Evolutionary conservation across 2,329 filamentous ascomycete genomes (phyloP), one percentile per base, ranked within the genome.

Genomic region (Colletotrichum abscissum): DNA sequence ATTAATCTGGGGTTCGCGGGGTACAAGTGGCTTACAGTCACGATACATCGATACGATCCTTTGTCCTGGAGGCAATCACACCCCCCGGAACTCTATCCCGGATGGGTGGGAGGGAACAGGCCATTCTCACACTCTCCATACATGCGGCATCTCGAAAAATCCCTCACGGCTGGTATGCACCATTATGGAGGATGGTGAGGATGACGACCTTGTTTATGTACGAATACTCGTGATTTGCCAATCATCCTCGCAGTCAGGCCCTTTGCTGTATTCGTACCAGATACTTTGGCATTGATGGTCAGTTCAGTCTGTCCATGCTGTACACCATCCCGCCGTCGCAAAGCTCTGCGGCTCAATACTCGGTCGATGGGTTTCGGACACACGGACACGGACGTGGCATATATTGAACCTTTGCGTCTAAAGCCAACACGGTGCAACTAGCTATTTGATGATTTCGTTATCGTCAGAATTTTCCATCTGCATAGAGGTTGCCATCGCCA

Each of bases 41-140:
- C 35, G 56, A 66, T 33, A 62, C 38, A 3, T 42, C 35, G 56
- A 66, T 33, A 62, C 54, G 26, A 56, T 56, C 60, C 67, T 52
- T 73, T 66, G 55, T 62, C 56, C 71, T 49, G 71, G 49, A 38
- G 59, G 28, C 46, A 73, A 57, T 71, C 60, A 56, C 60, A 66
- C 67, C 66, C 49, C 56, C 60, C 55, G 33, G 70, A 70, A 70
- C 46, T 62, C 56, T 30, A 60, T 56, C 24, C 14, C 8, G 42
- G 35, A 28, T 16, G 42, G 56, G 54, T 24, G 33, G 67, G 22
- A 26, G 56, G 19, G 22, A 65, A 69, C 67, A 52, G 55, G 42
- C 67, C 55, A 73, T 65, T 56, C 56, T 49, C 14, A 24, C 64
- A 8, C 38, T 63, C 28, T 52, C 38, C 19, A 35, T 52, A 35